These are phyloP conservation scores for Zymoseptoria tritici DNA, from an alignment of 2,329 filamentous ascomycete species.

Conservation along the genomic window DNA sequence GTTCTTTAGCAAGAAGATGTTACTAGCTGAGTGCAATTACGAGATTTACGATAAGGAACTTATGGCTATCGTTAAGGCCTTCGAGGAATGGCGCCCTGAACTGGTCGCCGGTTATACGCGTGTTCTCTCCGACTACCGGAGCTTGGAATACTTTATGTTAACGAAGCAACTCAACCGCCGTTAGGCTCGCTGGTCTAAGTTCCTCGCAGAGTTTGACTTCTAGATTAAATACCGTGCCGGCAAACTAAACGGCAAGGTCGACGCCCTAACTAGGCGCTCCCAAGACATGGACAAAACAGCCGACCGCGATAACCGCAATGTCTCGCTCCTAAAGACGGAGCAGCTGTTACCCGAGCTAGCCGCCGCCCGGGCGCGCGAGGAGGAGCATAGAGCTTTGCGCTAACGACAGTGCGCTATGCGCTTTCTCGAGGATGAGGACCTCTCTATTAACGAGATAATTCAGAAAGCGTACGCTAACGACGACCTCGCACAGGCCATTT, in stretches of 20 bases:
- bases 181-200: constrained; percentile 21
- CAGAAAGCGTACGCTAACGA: not conserved
- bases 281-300: not conserved
- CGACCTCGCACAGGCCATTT: not conserved
- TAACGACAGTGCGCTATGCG: not conserved
- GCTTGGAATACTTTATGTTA: constrained; percentile 25
- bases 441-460: not conserved
- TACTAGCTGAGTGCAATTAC: constrained; percentile 25
- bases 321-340: not conserved
- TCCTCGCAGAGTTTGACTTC: constrained; percentile 22
- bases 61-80: constrained; percentile 27
- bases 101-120: constrained; percentile 11
- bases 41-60: constrained; percentile 32
- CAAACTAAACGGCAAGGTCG: not conserved
- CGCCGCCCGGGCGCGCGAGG: not conserved
- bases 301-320: not conserved
- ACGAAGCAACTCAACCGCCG: constrained; percentile 24
- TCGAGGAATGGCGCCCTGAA: constrained; percentile 23
- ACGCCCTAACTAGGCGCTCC: not conserved
- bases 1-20: constrained; percentile 21
- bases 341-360: not conserved
- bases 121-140: constrained; percentile 26
- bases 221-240: constrained; percentile 15
- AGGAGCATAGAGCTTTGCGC: not conserved
- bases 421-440: not conserved